These are phyloP conservation scores for Pseudozyma pruni DNA, from an alignment of 1,284 basidiomycete species.

Conservation along the genomic window DNA sequence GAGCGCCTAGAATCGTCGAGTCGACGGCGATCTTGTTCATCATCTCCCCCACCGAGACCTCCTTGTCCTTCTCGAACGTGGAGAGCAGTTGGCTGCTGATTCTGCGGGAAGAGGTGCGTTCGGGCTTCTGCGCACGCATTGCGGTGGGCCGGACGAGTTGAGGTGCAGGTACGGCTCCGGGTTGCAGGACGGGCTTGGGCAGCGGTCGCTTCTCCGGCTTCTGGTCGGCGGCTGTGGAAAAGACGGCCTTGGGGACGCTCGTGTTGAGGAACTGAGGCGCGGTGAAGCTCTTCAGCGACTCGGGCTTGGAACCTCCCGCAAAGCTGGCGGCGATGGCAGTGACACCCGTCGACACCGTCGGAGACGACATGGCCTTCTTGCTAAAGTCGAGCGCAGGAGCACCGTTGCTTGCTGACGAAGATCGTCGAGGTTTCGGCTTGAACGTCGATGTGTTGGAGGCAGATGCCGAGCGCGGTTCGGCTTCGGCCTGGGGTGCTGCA, in stretches of 20 bases:
- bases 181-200: constrained; percentile 35
- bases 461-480: constrained; percentile 21
- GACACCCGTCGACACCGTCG: constrained; percentile 21
- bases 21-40: constrained; percentile 44
- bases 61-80: constrained; percentile 34
- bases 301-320: constrained; percentile 20
- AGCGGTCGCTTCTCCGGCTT: constrained; percentile 34
- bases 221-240: constrained; percentile 20
- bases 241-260: constrained; percentile 35
- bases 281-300: constrained; percentile 36
- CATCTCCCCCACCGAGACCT: constrained; percentile 27
- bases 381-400: constrained; percentile 60
- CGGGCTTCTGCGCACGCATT: constrained; percentile 25
- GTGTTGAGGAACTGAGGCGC: constrained; percentile 57
- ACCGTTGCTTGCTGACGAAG: constrained; percentile 28
- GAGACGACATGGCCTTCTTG: constrained; percentile 29
- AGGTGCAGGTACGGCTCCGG: constrained; percentile 30
- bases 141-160: constrained; percentile 34
- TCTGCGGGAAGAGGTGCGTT: constrained; percentile 17
- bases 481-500: constrained; percentile 11
- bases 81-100: constrained; percentile 42
- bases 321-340: constrained; percentile 33
- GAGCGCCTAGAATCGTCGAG: constrained; percentile 32
- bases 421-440: constrained; percentile 51
- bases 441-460: constrained; percentile 43